Percentiles rank a stretch among this genome's conserved stretches.
Evolutionary conservation across 495 filamentous ascomycete species (phyloP).

Genomic region (Penicillium paxilli): DNA sequence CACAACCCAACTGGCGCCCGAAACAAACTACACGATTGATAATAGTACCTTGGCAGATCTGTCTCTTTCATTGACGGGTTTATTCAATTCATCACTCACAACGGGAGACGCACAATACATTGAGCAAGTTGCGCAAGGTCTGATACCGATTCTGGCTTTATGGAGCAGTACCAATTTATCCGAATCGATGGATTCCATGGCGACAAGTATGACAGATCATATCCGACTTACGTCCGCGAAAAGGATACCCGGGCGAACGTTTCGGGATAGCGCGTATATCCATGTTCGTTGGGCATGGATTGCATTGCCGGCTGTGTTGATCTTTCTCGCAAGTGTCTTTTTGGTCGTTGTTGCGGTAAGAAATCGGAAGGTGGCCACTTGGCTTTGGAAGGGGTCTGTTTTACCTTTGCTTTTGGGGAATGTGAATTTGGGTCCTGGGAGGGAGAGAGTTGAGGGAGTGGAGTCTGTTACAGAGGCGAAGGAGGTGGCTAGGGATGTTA

Average conservation of each 20-base stretch:
- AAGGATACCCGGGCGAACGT: neutral
- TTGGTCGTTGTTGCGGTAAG: neutral
- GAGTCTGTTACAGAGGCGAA: neutral
- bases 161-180: neutral
- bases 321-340: neutral
- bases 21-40: neutral
- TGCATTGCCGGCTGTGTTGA: neutral
- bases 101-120: neutral
- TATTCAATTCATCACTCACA: neutral
- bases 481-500: neutral
- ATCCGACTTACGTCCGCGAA: neutral
- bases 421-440: neutral
- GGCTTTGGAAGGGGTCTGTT: neutral
- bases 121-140: neutral
- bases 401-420: neutral
- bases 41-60: neutral
- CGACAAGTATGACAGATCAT: neutral
- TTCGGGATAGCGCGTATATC: neutral
- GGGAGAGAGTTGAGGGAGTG: neutral
- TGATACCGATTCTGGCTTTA: neutral
- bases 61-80: neutral
- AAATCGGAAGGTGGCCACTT: neutral
- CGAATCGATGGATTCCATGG: neutral
- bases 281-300: neutral
- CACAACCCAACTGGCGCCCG: neutral